A percentile compares a stretch with the other conserved stretches of the same genome.
phyloP scores from a whole-genome alignment of 2,329 filamentous ascomycete species.

The Coniochaeta ligniaria region DNA sequence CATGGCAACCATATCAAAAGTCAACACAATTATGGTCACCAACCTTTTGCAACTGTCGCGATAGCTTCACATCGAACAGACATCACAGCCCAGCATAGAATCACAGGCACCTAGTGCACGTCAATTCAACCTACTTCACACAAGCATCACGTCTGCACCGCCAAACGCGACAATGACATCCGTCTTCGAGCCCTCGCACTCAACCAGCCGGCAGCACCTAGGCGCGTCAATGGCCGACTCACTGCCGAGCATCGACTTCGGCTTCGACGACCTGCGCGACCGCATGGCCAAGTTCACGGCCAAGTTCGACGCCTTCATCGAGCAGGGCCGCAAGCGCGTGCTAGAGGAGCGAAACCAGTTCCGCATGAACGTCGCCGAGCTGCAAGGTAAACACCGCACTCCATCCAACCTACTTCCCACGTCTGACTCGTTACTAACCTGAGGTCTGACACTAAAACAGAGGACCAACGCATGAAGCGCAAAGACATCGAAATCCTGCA shows the following conservation, averaged over 20 bases:
- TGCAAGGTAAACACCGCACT: slow-evolving; percentile 59
- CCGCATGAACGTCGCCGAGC: slow-evolving; percentile 78
- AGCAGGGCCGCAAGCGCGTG: slow-evolving; percentile 80
- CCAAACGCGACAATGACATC: slow-evolving; percentile 37
- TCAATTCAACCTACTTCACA: no score
- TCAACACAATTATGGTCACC: no score
- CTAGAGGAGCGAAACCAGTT: slow-evolving; percentile 93
- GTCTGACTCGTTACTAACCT: not conserved
- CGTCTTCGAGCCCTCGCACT: slow-evolving; percentile 63
- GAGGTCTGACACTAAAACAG: slow-evolving; percentile 33
- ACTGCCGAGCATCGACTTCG: slow-evolving; percentile 87
- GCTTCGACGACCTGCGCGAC: slow-evolving; percentile 90
- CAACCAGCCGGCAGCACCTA: slow-evolving; percentile 53
- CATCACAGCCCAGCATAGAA: not conserved
- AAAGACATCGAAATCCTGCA: slow-evolving; percentile 79
- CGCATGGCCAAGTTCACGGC: slow-evolving; percentile 90
- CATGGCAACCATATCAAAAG: not conserved
- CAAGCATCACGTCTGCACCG: no score
- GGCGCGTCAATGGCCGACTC: slow-evolving; percentile 66
- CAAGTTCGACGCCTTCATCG: slow-evolving; percentile 90
- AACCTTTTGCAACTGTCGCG: not conserved
- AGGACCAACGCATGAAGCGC: slow-evolving; percentile 86
- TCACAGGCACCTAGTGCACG: no score
- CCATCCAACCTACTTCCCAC: slow-evolving; percentile 3
- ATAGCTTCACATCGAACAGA: not conserved